Conservation (phyloP, 495 filamentous ascomycete genomes). For the Aspergillus kassunensis region DNA sequence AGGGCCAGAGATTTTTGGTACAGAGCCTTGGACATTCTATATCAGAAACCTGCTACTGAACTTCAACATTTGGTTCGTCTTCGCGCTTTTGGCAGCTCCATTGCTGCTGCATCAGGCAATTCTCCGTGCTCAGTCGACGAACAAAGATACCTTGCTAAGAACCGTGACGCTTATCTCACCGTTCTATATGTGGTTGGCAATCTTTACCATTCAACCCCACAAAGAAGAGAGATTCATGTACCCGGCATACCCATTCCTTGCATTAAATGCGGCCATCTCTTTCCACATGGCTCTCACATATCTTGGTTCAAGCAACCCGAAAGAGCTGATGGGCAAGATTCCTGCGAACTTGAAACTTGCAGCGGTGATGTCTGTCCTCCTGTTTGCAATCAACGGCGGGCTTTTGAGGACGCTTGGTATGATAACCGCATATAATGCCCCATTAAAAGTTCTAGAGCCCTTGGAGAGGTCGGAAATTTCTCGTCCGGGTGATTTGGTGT, state of each 20-base stretch:
- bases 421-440: constrained; percentile 79
- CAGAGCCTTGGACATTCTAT: constrained; percentile 97
- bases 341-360: constrained; percentile 64
- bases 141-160: constrained; percentile 52
- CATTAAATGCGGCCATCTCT: constrained; percentile 85
- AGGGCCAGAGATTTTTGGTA: constrained; percentile 93
- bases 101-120: constrained; percentile 48
- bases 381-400: constrained; percentile 58
- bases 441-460: constrained; percentile 68
- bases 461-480: constrained; percentile 47
- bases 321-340: constrained; percentile 61
- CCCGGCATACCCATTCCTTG: constrained; percentile 86
- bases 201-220: constrained; percentile 90
- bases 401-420: constrained; percentile 74
- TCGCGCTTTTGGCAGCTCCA: constrained; percentile 73
- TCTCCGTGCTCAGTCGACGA: constrained; percentile 36
- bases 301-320: constrained; percentile 64
- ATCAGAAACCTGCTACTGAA: constrained; percentile 87
- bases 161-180: constrained; percentile 74
- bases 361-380: constrained; percentile 51
- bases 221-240: constrained; percentile 99
- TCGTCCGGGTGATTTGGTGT: constrained; percentile 64
- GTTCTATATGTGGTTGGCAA: constrained; percentile 91
- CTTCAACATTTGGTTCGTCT: constrained; percentile 89
- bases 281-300: constrained; percentile 72